A percentile compares a stretch with the other conserved stretches of the same genome.
These are phyloP conservation scores for Cordyceps militaris DNA, from an alignment of 2,329 filamentous ascomycete genomes.

Conservation along the genomic window DNA sequence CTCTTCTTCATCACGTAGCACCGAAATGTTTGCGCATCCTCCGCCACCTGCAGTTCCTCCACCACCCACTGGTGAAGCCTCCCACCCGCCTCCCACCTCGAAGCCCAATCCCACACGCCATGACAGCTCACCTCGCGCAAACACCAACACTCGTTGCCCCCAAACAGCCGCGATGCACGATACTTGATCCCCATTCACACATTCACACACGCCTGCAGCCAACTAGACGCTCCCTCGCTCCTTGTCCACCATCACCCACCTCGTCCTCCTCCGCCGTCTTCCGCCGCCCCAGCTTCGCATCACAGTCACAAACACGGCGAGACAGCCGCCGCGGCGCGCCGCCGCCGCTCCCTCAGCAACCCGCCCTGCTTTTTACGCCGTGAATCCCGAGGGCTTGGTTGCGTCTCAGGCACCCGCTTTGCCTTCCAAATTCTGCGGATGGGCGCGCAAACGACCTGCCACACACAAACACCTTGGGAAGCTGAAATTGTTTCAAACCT, in stretches of 20 bases:
- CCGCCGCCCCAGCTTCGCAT: not conserved
- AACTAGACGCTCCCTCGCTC: no score
- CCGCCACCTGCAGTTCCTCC: not conserved
- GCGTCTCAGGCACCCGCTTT: no score
- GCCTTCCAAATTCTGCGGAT: no score
- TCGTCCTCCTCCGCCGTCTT: not conserved
- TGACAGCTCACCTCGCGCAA: constrained; percentile 3
- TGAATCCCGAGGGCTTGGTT: not conserved
- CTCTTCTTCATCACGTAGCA: not conserved
- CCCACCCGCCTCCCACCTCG: not conserved
- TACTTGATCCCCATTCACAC: no score
- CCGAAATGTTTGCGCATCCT: not conserved
- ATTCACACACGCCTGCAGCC: no score
- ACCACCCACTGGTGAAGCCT: not conserved
- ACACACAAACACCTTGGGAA: not conserved
- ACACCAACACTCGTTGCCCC: not conserved
- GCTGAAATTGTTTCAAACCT: constrained; percentile 6
- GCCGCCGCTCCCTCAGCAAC: not conserved
- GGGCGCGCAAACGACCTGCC: not conserved
- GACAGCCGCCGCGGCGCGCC: not conserved
- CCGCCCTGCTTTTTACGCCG: not conserved
- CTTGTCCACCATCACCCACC: not conserved
- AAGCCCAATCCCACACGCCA: not conserved
- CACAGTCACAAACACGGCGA: constrained; percentile 7
- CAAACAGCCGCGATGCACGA: not conserved